Conservation (phyloP, 768 basidiomycete genomes). For the Pulveroboletus sp. region DNA sequence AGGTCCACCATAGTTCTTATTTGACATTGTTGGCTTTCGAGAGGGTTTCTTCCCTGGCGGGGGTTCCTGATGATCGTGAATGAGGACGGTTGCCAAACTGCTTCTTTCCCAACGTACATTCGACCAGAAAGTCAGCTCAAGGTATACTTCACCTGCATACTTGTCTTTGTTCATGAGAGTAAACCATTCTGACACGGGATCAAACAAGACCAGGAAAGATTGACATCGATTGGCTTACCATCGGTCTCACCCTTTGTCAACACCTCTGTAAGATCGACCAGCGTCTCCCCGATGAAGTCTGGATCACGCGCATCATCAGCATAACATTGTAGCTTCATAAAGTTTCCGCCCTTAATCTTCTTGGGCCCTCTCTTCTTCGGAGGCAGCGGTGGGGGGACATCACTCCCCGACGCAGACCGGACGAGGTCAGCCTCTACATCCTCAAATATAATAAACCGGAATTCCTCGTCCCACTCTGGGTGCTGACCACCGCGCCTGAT, state of each 20-base stretch:
- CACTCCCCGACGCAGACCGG: constrained; percentile 36
- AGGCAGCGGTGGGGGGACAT: constrained; percentile 64
- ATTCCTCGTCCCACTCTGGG: constrained; percentile 98
- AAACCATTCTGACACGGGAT: constrained; percentile 76
- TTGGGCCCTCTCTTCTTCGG: constrained; percentile 51
- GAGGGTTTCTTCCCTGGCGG: constrained; percentile 65
- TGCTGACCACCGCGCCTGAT: constrained; percentile 97
- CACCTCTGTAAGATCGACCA: constrained; percentile 84
- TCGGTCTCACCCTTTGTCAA: constrained; percentile 95
- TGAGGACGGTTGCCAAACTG: constrained; percentile 3
- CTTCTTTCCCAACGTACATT: constrained; percentile 48
- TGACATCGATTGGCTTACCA: constrained; percentile 49
- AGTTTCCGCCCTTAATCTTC: constrained; percentile 65
- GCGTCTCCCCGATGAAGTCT: constrained; percentile 88
- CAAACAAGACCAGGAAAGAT: constrained; percentile 8
- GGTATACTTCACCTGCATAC: constrained; percentile 92
- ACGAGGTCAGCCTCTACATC: constrained; percentile 56
- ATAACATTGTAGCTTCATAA: constrained; percentile 80
- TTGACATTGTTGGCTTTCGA: constrained; percentile 45
- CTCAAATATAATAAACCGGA: constrained; percentile 86
- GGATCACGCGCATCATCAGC: constrained; percentile 96
- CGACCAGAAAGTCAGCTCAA: constrained; percentile 97
- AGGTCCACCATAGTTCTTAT: constrained; percentile 71
- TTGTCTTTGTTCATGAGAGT: constrained; percentile 84
- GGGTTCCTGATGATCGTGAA: constrained; percentile 51